Evolutionary conservation across 1,284 basidiomycete species (phyloP).

Genomic region (Ustilago curta): DNA sequence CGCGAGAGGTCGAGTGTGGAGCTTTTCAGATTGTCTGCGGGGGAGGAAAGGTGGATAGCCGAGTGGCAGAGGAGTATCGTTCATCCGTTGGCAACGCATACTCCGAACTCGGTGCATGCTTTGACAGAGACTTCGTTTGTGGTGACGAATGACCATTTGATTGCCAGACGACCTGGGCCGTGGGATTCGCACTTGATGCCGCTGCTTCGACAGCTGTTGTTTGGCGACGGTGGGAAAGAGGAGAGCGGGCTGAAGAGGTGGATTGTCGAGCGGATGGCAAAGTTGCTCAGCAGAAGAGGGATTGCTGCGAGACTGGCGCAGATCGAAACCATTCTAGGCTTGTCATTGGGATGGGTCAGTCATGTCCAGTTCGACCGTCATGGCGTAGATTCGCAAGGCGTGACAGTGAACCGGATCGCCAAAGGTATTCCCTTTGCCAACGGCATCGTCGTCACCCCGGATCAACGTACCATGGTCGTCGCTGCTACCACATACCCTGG

Average conservation of each 20-base stretch:
- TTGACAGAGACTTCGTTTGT: constrained; percentile 77
- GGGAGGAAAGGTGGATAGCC: constrained; percentile 15
- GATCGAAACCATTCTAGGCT: constrained; percentile 74
- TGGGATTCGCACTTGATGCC: constrained; percentile 8
- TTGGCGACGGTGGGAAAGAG: not conserved
- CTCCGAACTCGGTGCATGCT: constrained; percentile 76
- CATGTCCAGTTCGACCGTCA: constrained; percentile 43
- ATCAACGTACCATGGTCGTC: constrained; percentile 73
- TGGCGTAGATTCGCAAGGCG: not conserved
- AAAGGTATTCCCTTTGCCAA: constrained; percentile 77
- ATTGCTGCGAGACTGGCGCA: constrained; percentile 68
- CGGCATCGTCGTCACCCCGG: constrained; percentile 75
- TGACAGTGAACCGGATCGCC: constrained; percentile 69
- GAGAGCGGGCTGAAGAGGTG: not conserved
- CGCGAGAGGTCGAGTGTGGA: constrained; percentile 19
- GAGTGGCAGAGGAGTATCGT: constrained; percentile 19
- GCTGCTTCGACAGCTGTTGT: constrained; percentile 4
- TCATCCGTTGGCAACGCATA: constrained; percentile 44
- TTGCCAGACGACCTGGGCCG: constrained; percentile 74
- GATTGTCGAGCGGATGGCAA: not conserved
- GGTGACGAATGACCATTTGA: constrained; percentile 77
- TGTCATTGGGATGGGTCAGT: constrained; percentile 75
- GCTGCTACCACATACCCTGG: constrained; percentile 73
- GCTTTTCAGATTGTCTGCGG: constrained; percentile 23
- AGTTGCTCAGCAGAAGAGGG: not conserved